Evolutionary conservation across 1,284 basidiomycete species (phyloP).

Genomic region (Tremellales sp.): DNA sequence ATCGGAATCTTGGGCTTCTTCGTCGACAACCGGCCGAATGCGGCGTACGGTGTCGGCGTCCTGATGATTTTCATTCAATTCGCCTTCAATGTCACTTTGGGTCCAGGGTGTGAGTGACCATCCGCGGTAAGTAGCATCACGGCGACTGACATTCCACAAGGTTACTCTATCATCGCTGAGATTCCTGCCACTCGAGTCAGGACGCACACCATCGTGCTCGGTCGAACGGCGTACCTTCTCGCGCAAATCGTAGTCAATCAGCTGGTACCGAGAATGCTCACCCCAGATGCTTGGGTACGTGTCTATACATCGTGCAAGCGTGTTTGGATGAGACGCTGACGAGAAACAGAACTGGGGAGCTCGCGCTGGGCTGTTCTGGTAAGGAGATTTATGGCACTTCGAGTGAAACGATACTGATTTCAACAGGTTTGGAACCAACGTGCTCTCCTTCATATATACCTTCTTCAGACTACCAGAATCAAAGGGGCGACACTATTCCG

Average conservation of each 20-base stretch:
- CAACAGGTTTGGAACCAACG: slow-evolving; percentile 23
- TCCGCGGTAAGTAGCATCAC: too few species aligned
- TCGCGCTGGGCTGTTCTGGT: slow-evolving; percentile 34
- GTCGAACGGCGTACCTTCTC: slow-evolving; percentile 8
- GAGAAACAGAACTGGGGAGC: slow-evolving; percentile 18
- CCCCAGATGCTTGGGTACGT: slow-evolving; percentile 7
- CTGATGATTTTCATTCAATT: slow-evolving; percentile 21
- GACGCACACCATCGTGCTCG: slow-evolving; percentile 7
- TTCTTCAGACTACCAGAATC: slow-evolving; percentile 45
- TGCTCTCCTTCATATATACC: slow-evolving; percentile 8
- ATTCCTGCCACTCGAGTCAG: slow-evolving; percentile 15
- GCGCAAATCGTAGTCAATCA: slow-evolving; percentile 11
- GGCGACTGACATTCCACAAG: not conserved
- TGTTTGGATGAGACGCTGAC: too few species aligned
- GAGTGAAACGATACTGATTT: too few species aligned
- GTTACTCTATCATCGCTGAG: slow-evolving; percentile 17
- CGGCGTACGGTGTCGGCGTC: slow-evolving; percentile 4
- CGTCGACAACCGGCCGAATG: not conserved
- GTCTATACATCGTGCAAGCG: too few species aligned
- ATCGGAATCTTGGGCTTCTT: slow-evolving; percentile 11
- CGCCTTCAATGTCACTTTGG: slow-evolving; percentile 17
- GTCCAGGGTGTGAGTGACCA: slow-evolving; percentile 18
- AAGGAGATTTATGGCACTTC: too few species aligned
- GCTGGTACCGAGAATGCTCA: slow-evolving; percentile 15
- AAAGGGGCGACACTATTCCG: slow-evolving; percentile 22